Evolutionary conservation across 139 green algal genomes (phyloP), one percentile per base, ranked within the genome.

Genomic region (Chlamydomonas asymmetrica): DNA sequence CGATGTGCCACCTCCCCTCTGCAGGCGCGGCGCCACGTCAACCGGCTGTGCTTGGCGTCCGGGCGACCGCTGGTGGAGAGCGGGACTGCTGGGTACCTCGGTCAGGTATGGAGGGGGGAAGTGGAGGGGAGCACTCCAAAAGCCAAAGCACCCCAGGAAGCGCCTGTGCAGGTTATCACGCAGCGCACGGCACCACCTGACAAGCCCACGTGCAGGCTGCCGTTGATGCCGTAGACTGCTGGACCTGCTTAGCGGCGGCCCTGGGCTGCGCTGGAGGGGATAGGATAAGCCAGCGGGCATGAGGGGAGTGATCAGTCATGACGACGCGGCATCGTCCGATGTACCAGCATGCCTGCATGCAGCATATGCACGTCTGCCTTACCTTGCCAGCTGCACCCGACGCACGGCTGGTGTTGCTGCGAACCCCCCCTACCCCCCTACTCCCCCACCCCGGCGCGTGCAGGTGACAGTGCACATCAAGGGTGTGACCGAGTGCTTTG

Each of bases 401-500:
- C 31, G 20, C 48, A 56, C 48, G 48, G 16, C 16, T 56, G 48
- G 48, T 56, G 37, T 8, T n/a, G 39, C 29, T 60, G 23, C 66
- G 38, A 27, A 8, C 66, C 27, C 39, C 41, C 40, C 66, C 66
- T 18, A 22, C 52, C 35, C 13, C 20, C 23, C 52, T 23, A 20
- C 38, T 5, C 59, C 16, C n/a, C 5, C 29, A 23, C 71, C 57
- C 16, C 23, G 34, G 8, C 35, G n/a, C 40, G 25, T 72, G 49
- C 88, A 97, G 93, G 94, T 97, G 32, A 94, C 89, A 6, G 92
- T 97, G 32, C 94, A 99, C 81, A 64, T 98, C 8, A 92, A 91
- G 52, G 89, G 83, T 31, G 10, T 65, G 39, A 94, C 87, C 6
- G 90, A 97, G 86, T 99, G 96, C 86, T 99, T 97, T 71, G 96